Evolutionary conservation across 805 yeast genomes (phyloP).

Genomic region (Lipomyces sp.): DNA sequence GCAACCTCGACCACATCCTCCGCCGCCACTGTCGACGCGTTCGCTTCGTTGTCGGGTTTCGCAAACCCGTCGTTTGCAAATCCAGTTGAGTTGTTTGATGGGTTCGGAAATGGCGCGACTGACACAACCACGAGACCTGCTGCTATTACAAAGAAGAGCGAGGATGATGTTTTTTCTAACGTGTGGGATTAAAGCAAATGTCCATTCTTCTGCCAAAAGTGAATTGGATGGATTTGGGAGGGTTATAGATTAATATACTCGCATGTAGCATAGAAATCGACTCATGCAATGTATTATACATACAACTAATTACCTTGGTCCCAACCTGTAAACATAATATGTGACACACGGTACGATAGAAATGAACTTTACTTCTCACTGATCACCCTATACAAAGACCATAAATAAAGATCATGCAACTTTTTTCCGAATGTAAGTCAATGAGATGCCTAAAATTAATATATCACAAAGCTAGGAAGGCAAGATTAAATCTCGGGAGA

Average conservation of each 20-base stretch:
- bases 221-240: neutral
- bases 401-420: neutral
- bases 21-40: slow-evolving; percentile 11
- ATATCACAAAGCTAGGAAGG: neutral
- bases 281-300: neutral
- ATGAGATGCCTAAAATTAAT: neutral
- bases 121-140: slow-evolving; percentile 23
- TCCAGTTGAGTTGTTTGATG: slow-evolving; percentile 26
- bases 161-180: slow-evolving; percentile 47
- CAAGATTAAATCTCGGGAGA: neutral
- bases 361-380: neutral
- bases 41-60: slow-evolving; percentile 15
- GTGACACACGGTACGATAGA: neutral
- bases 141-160: slow-evolving; percentile 36
- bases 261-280: neutral
- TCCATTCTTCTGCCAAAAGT: neutral
- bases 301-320: neutral
- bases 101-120: slow-evolving; percentile 30
- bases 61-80: slow-evolving; percentile 29
- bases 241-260: neutral
- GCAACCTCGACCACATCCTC: slow-evolving; percentile 20
- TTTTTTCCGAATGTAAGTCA: neutral
- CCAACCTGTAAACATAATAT: neutral
- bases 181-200: slow-evolving; percentile 45
- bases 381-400: neutral